phyloP scores from a whole-genome alignment of 2,329 filamentous ascomycete species.

The Nemania diffusa region DNA sequence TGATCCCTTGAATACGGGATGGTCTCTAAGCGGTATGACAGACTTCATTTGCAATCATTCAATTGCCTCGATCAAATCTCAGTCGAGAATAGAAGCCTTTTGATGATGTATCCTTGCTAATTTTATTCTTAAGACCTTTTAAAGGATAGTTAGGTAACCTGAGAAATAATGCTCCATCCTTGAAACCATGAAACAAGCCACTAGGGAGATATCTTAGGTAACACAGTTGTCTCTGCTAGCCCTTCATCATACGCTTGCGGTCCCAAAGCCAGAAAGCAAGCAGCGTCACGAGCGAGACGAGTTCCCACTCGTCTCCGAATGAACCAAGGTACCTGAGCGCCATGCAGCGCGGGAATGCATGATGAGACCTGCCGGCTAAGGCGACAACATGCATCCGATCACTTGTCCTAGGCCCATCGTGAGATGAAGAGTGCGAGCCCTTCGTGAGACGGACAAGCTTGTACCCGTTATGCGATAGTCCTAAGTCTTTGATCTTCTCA shows the following conservation, averaged over 20 bases:
- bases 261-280: constrained; percentile 31
- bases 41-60: background rate
- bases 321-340: constrained; percentile 10
- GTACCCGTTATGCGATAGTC: constrained; percentile 28
- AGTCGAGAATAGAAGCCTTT: background rate
- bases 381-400: constrained; percentile 31
- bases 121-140: constrained; percentile 23
- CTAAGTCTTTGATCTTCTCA: constrained; percentile 18
- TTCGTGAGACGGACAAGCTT: constrained; percentile 25
- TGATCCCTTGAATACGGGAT: background rate
- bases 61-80: background rate
- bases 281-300: constrained; percentile 24
- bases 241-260: constrained; percentile 24
- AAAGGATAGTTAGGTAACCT: constrained; percentile 26
- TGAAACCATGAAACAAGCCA: constrained; percentile 1
- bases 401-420: constrained; percentile 21
- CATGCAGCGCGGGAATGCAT: constrained; percentile 8
- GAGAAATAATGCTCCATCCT: constrained; percentile 6
- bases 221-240: constrained; percentile 14
- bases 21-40: background rate
- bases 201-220: constrained; percentile 22
- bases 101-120: background rate
- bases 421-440: background rate
- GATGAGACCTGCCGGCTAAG: constrained; percentile 17
- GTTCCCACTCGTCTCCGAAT: constrained; percentile 31